Evolutionary conservation across 2,329 filamentous ascomycete genomes (phyloP).

Genomic region (Phyllosticta citribraziliensis): DNA sequence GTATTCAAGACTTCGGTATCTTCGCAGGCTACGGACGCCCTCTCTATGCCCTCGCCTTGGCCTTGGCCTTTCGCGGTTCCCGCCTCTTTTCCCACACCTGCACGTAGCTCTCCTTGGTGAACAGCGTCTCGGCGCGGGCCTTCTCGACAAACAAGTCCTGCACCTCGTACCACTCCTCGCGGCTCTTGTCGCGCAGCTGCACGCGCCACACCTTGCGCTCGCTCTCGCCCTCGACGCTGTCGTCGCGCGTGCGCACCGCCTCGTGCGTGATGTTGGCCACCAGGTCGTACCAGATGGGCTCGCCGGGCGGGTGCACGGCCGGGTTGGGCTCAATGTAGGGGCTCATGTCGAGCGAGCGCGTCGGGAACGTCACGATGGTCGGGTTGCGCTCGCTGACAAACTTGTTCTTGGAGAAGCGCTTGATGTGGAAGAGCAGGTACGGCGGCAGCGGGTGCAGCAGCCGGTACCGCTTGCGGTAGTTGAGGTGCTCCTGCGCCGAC

Average conservation of each 20-base stretch:
- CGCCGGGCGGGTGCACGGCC: conserved; percentile 55
- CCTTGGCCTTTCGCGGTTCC: conserved; percentile 34
- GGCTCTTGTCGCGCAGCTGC: conserved; percentile 71
- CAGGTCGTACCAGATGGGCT: conserved; percentile 89
- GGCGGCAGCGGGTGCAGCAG: conserved; percentile 84
- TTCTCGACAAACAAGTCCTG: conserved; percentile 91
- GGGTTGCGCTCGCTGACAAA: conserved; percentile 94
- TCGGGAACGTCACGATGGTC: conserved; percentile 94
- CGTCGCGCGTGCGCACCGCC: conserved; percentile 65
- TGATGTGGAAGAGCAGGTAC: conserved; percentile 88
- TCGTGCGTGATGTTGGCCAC: conserved; percentile 91
- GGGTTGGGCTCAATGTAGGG: conserved; percentile 89
- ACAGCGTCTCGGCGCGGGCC: conserved; percentile 79
- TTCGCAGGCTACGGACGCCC: no score
- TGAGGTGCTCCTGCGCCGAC: conserved; percentile 76
- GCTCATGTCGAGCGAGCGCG: conserved; percentile 71
- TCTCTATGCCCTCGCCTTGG: not conserved
- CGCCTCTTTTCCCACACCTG: conserved; percentile 91
- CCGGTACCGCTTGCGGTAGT: conserved; percentile 80
- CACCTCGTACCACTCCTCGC: conserved; percentile 82
- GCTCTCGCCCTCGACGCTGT: conserved; percentile 76
- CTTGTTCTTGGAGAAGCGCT: conserved; percentile 93
- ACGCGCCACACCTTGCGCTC: conserved; percentile 95
- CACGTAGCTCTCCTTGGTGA: conserved; percentile 87
- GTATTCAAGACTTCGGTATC: no score